Evolutionary conservation across 805 yeast species (phyloP), one percentile per base, ranked within the genome.

Genomic region (Lipomyces chichibuensis): DNA sequence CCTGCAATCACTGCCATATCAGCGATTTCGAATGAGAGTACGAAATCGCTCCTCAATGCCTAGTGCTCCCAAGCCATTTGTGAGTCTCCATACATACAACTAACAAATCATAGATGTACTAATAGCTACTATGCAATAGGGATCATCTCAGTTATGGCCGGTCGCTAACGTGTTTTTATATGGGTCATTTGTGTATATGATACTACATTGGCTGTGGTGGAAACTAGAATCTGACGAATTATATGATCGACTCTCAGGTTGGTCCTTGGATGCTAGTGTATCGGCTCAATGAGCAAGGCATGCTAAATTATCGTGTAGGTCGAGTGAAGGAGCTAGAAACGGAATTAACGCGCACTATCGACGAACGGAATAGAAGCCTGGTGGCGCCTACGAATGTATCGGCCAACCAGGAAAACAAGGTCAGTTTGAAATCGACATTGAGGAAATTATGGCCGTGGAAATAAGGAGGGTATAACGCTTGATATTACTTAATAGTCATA

Each of bases 201-300:
- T 56, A 7, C 25, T 69, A 25, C 71, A 69, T 46, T 69, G 69
- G 71, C 43, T 58, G 23, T 69, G 71, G 71, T 69, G 71, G 71
- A 62, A 60, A 23, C 61, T 69, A 7, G 70, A 66, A 32, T 25
- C 65, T 23, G 71, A 69, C 25, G 71, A 69, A 39, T 25, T 64
- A 9, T 54, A 52, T 25, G 55, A 7, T 33, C 39, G 39, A n/a
- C 51, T 66, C 51, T 35, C 53, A 25, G 65, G 71, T 68, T 54
- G 5, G 62, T 57, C 13, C 54, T 6, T 57, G 20, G 23, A 51
- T 49, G 17, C 4, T 52, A 25, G 14, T 6, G 33, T 5, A 29
- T 5, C 17, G 55, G n/a, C 20, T 25, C 25, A 11, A 25, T 23
- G 33, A 25, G 55, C 0, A 13, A n/a, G 43, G 11, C 52, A 27